Base-by-base conservation (phyloP, 345 rosid genomes). In the Psidium guajava region DNA sequence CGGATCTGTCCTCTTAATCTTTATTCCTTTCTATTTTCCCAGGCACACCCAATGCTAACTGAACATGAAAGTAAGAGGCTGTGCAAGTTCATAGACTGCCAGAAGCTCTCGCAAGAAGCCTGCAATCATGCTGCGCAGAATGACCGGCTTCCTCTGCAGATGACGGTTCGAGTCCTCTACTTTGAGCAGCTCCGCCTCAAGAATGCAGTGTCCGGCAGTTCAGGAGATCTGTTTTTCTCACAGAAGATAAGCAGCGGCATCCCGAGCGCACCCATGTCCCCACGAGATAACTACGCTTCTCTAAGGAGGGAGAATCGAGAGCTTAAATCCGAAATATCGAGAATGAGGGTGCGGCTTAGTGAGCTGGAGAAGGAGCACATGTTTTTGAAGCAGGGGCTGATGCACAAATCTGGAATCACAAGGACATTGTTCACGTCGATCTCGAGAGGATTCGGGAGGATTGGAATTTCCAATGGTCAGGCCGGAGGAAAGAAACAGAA, bases 241-340 rank as follows among this genome's bases (percentile, higher is more conserved):
- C 95, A 93, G 90, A 93, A 91, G 87, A 82, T 94, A 86, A 93
- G 97, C 89, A 94, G 97, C 1, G 93, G 98, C 15, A 87, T 94
- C 85, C 95, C 93, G 0, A 94, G 96, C 57, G 94, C 95, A 51
- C 93, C 94, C 64, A 93, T 93, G 91, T 94, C 97, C 28, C 97
- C 97, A 22, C 89, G 93, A 32, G 95, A 94, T 50, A 94, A 93
- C 64, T 94, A 94, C 44, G 96, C 96, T 7, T 94, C 95, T 11
- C 44, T 94, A 25, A 88, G 95, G 86, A 91, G 97, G 88, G 97
- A 94, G 85, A 94, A 93, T 84, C 88, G 97, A 59, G 94, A 94
- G 82, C 92, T 93, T 28, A 94, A 94, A 91, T 93, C 92, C 2
- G 95, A 94, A 86, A 91, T 94, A 82, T 94, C 97, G 9, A 91